phyloP scores from a whole-genome alignment of 352 stramenopile species.

The Phytophthora litchii region DNA sequence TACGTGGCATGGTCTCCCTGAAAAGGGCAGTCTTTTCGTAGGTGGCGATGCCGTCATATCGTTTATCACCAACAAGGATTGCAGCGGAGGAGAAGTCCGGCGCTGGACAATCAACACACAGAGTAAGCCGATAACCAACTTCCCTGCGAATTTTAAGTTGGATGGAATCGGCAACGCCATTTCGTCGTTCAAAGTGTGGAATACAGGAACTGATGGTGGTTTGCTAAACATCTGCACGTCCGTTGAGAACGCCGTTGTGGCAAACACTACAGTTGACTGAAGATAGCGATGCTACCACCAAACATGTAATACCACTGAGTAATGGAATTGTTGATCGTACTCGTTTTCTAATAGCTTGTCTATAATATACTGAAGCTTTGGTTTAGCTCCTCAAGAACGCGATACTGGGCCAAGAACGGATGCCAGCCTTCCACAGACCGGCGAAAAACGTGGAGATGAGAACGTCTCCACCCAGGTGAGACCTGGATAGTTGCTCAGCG shows the following conservation, averaged over 20 bases:
- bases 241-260: not conserved
- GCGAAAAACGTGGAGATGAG: no score
- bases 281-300: not conserved
- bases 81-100: slow-evolving; percentile 1
- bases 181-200: slow-evolving; percentile 11
- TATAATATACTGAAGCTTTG: no score
- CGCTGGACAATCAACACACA: slow-evolving; percentile 8
- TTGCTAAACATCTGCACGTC: slow-evolving; percentile 3
- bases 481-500: no score
- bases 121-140: slow-evolving; percentile 14
- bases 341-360: no score
- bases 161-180: slow-evolving; percentile 15
- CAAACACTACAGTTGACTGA: not conserved
- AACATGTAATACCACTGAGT: no score
- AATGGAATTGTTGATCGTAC: no score
- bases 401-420: no score
- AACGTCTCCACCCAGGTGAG: no score
- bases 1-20: slow-evolving; percentile 13
- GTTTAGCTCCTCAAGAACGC: no score
- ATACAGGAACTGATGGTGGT: slow-evolving; percentile 1
- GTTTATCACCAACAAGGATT: slow-evolving; percentile 16
- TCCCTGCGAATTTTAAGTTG: slow-evolving; percentile 5
- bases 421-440: no score
- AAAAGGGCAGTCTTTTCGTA: slow-evolving; percentile 1
- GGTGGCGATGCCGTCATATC: slow-evolving; percentile 3